Evolutionary conservation across 176 grass and related monocot genomes (phyloP).

Genomic region (Panicum miliaceum): DNA sequence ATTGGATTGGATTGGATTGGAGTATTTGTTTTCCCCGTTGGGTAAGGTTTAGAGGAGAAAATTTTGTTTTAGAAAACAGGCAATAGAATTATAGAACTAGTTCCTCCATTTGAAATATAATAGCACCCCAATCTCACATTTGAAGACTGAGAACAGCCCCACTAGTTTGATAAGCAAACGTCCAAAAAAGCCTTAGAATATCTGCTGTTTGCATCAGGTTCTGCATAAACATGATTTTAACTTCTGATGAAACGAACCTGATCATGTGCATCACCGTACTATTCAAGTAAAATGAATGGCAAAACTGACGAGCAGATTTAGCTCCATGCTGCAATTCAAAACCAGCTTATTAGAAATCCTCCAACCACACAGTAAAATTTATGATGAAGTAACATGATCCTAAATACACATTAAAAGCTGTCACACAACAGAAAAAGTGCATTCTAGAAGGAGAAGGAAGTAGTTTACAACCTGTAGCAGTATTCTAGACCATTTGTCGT

Average conservation of each 20-base stretch:
- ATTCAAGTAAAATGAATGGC: conserved; percentile 87
- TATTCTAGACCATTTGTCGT: conserved; percentile 82
- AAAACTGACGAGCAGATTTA: conserved; percentile 90
- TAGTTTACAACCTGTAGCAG: conserved; percentile 64
- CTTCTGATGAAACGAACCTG: conserved; percentile 59
- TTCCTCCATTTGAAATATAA: conserved; percentile 15
- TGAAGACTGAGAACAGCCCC: conserved; percentile 29
- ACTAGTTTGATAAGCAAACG: conserved; percentile 6
- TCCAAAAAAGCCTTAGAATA: background rate
- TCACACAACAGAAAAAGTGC: background rate
- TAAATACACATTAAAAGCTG: conserved; percentile 5
- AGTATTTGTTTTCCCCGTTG: background rate
- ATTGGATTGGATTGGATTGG: background rate
- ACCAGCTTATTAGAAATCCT: conserved; percentile 44
- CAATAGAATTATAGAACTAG: background rate
- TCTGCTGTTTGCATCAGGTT: conserved; percentile 8
- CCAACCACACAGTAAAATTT: background rate
- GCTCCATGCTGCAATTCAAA: conserved; percentile 71
- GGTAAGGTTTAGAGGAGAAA: background rate
- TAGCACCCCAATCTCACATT: conserved; percentile 3
- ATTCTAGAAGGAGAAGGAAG: conserved; percentile 30
- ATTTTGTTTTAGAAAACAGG: background rate
- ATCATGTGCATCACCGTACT: conserved; percentile 92
- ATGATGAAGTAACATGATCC: background rate
- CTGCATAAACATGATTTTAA: conserved; percentile 4